phyloP scores from a whole-genome alignment of 192 early-diverging fungal species.

The Helicostylum pulchrum region DNA sequence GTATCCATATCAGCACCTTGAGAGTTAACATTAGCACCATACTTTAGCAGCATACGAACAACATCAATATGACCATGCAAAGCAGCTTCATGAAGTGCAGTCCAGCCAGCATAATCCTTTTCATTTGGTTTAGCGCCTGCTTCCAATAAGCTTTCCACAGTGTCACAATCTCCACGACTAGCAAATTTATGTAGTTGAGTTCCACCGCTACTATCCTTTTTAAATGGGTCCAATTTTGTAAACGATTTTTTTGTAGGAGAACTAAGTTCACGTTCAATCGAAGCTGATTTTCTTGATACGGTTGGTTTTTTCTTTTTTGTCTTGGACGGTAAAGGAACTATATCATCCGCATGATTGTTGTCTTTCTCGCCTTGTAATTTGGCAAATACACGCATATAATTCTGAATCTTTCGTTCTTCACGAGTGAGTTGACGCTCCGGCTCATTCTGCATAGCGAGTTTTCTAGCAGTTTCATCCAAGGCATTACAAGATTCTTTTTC shows the following conservation, averaged over 20 bases:
- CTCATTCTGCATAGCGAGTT: slow-evolving; percentile 1
- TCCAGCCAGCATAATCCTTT: slow-evolving; percentile 62
- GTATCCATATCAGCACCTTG: slow-evolving; percentile 56
- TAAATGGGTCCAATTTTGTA: slow-evolving; percentile 38
- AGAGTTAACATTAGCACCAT: slow-evolving; percentile 56
- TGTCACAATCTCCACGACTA: slow-evolving; percentile 50
- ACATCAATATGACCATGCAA: slow-evolving; percentile 50
- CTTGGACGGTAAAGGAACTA: background rate
- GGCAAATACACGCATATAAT: slow-evolving; percentile 55
- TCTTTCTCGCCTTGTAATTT: slow-evolving; percentile 44
- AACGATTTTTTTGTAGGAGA: background rate
- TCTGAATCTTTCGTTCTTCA: slow-evolving; percentile 67
- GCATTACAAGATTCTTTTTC: slow-evolving; percentile 17
- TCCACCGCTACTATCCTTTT: slow-evolving; percentile 58
- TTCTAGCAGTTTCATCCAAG: slow-evolving; percentile 13
- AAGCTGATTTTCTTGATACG: background rate
- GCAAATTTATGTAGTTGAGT: slow-evolving; percentile 64
- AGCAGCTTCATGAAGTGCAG: slow-evolving; percentile 65
- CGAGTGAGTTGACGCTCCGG: slow-evolving; percentile 42
- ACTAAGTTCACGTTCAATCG: background rate
- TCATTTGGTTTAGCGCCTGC: slow-evolving; percentile 61
- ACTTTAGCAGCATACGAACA: slow-evolving; percentile 44
- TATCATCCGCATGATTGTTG: slow-evolving; percentile 28
- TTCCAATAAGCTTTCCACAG: slow-evolving; percentile 45
- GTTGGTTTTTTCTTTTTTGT: background rate